A percentile compares a stretch with the other conserved stretches of the same genome.
These are phyloP conservation scores for Ilyonectria destructans DNA, from an alignment of 2,329 filamentous ascomycete genomes.

Conservation along the genomic window DNA sequence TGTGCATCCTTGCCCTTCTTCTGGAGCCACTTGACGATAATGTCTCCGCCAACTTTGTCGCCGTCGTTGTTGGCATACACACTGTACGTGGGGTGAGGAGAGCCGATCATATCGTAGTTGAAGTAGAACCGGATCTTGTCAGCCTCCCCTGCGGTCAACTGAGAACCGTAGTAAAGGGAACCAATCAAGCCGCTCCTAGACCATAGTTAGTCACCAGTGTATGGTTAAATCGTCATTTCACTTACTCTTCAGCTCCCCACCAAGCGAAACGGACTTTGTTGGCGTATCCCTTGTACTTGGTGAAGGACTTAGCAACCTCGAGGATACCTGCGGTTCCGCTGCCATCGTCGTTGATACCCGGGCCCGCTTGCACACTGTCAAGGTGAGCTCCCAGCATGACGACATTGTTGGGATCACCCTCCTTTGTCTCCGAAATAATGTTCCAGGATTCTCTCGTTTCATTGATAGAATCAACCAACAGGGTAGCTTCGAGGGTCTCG, in stretches of 20 bases:
- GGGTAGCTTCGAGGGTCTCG: conserved; percentile 54
- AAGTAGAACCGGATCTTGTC: conserved; percentile 77
- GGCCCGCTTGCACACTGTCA: conserved; percentile 58
- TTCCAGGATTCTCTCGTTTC: conserved; percentile 59
- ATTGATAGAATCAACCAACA: conserved; percentile 57
- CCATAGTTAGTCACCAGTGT: conserved; percentile 26
- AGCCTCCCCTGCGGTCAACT: conserved; percentile 56
- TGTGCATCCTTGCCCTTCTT: conserved; percentile 54
- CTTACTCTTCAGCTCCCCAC: conserved; percentile 62
- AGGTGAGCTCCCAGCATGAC: conserved; percentile 61
- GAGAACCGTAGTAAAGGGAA: conserved; percentile 59
- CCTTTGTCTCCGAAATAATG: conserved; percentile 61
- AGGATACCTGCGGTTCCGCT: conserved; percentile 58
- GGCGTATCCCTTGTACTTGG: conserved; percentile 57
- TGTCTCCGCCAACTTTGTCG: conserved; percentile 55
- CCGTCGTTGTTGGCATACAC: conserved; percentile 60
- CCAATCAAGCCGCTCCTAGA: conserved; percentile 59
- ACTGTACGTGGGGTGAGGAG: conserved; percentile 56
- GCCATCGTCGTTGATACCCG: conserved; percentile 61
- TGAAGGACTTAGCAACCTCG: conserved; percentile 57
- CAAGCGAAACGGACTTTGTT: conserved; percentile 63
- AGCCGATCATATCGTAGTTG: conserved; percentile 82
- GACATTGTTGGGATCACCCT: conserved; percentile 60
- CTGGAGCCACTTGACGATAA: conserved; percentile 55
- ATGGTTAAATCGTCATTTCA: fast-evolving